Evolutionary conservation across 176 grass and related monocot species (phyloP).

Genomic region (Avena eriantha): DNA sequence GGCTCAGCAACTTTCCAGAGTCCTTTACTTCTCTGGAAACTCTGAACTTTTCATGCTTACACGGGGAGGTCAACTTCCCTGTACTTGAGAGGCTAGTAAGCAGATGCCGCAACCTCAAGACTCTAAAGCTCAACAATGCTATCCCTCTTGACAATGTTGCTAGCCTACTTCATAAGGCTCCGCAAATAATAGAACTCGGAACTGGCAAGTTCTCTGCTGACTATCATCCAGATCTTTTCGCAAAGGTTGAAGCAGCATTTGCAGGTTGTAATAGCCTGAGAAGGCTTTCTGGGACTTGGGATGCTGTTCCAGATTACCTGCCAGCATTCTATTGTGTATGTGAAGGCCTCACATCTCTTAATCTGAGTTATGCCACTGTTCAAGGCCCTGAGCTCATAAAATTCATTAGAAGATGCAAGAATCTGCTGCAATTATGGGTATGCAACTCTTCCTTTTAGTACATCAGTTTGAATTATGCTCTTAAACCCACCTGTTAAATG

Average conservation of each 20-base stretch:
- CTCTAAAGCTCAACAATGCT: constrained; percentile 64
- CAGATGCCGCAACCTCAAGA: constrained; percentile 70
- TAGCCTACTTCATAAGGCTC: constrained; percentile 54
- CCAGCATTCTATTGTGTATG: constrained; percentile 70
- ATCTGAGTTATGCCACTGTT: constrained; percentile 68
- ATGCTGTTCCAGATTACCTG: constrained; percentile 56
- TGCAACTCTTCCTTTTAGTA: constrained; percentile 28
- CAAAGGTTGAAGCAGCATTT: constrained; percentile 59
- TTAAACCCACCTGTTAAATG: background rate
- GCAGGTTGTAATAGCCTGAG: constrained; percentile 60
- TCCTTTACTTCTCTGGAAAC: constrained; percentile 66
- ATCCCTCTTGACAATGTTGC: constrained; percentile 70
- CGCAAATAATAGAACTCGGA: constrained; percentile 65
- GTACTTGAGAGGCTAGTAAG: constrained; percentile 63
- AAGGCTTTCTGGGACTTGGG: constrained; percentile 67
- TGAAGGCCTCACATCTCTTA: constrained; percentile 68
- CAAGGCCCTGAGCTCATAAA: constrained; percentile 64
- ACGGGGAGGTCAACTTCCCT: constrained; percentile 60
- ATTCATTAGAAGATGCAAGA: constrained; percentile 70
- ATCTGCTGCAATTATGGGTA: constrained; percentile 65
- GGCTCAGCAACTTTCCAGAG: constrained; percentile 67
- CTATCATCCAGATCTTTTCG: constrained; percentile 60
- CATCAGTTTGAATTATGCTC: background rate
- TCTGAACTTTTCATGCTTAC: constrained; percentile 72
- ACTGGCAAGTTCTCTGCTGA: constrained; percentile 58